Percentiles rank a stretch among this genome's conserved stretches.
phyloP scores from a whole-genome alignment of 495 filamentous ascomycete species.

The Aspergillus coremiiformis region DNA sequence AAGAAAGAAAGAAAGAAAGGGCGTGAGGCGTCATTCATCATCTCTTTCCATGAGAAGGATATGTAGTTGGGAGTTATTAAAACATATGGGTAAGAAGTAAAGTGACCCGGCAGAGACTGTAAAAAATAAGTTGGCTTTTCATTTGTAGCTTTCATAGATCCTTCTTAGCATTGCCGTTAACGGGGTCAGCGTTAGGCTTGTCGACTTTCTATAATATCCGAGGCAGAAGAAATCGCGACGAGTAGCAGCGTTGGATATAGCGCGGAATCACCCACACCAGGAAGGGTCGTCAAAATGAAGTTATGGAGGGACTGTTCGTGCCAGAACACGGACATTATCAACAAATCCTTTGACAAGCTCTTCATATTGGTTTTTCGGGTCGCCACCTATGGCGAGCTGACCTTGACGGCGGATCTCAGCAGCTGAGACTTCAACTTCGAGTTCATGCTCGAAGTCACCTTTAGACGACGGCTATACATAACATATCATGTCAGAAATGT shows the following conservation, averaged over 20 bases:
- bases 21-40: background rate
- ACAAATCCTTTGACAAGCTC: conserved; percentile 73
- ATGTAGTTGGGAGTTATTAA: background rate
- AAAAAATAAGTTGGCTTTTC: background rate
- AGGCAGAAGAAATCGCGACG: background rate
- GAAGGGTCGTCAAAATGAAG: background rate
- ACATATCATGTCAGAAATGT: conserved; percentile 2
- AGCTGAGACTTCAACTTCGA: conserved; percentile 76
- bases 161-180: background rate
- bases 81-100: background rate
- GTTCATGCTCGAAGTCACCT: conserved; percentile 70
- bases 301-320: conserved; percentile 42
- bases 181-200: background rate
- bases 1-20: conserved; percentile 10
- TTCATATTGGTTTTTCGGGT: conserved; percentile 58
- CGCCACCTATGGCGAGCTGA: conserved; percentile 43
- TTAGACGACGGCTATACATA: conserved; percentile 31
- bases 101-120: background rate
- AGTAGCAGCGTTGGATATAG: background rate
- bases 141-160: background rate
- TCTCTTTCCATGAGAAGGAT: background rate
- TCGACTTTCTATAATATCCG: background rate
- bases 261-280: background rate
- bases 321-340: conserved; percentile 70
- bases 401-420: conserved; percentile 63